A percentile compares a stretch with the other conserved stretches of the same genome.
phyloP scores from a whole-genome alignment of 257 asterid species.

The Solanum bulbocastanum region DNA sequence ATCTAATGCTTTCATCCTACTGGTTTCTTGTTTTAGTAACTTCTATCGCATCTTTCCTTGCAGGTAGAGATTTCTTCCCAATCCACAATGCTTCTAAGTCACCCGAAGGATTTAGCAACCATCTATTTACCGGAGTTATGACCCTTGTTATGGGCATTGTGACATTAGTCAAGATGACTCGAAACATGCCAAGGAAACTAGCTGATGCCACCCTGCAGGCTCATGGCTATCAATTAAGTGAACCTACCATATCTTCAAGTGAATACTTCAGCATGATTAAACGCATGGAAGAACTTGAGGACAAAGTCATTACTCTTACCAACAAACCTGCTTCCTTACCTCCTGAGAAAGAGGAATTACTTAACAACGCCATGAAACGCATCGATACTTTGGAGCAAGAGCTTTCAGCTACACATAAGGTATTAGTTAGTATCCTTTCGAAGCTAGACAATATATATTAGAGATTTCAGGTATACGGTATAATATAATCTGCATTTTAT shows the following conservation, averaged over 20 bases:
- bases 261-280: constrained; percentile 82
- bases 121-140: constrained; percentile 61
- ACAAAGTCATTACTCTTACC: constrained; percentile 35
- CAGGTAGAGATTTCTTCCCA: constrained; percentile 20
- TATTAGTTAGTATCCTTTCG: neutral
- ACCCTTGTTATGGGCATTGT: constrained; percentile 75
- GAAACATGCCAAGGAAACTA: constrained; percentile 79
- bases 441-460: neutral
- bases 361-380: constrained; percentile 50
- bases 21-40: neutral
- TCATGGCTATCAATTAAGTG: constrained; percentile 28
- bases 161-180: constrained; percentile 75
- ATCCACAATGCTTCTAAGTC: constrained; percentile 15
- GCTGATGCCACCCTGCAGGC: constrained; percentile 64
- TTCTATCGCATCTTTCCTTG: neutral
- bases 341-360: constrained; percentile 75
- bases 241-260: constrained; percentile 33
- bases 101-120: constrained; percentile 45
- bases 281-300: constrained; percentile 83
- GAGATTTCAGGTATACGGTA: neutral
- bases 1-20: neutral
- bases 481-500: neutral
- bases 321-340: constrained; percentile 52
- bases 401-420: constrained; percentile 61
- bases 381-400: constrained; percentile 70